Percentiles rank a stretch among this genome's conserved stretches.
phyloP scores from a whole-genome alignment of 352 stramenopile species.

The Globisporangium irregulare region DNA sequence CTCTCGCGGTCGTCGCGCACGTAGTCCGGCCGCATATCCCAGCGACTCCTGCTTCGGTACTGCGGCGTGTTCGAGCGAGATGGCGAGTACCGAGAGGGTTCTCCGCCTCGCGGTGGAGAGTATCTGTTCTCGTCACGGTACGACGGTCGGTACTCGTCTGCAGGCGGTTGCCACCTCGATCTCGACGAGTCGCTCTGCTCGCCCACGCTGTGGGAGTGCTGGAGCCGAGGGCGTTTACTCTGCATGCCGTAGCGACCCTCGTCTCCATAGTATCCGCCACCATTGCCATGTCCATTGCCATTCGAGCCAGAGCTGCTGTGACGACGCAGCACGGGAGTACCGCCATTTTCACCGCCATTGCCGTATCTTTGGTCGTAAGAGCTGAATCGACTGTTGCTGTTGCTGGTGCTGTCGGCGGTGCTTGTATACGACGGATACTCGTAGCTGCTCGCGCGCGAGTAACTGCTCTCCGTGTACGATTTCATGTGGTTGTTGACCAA shows the following conservation, averaged over 20 bases:
- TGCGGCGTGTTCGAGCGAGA: conserved; percentile 10
- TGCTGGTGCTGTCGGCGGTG: neutral
- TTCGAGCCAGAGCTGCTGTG: conserved; percentile 38
- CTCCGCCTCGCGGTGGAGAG: neutral
- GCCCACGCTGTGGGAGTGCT: conserved; percentile 56
- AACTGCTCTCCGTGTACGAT: neutral
- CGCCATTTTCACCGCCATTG: conserved; percentile 17
- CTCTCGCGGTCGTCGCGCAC: conserved; percentile 2
- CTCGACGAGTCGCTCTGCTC: conserved; percentile 31
- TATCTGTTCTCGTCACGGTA: conserved; percentile 13
- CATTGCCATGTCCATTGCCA: neutral
- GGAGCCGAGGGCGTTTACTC: conserved; percentile 55
- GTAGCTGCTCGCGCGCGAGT: conserved; percentile 3
- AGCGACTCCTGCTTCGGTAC: conserved; percentile 17
- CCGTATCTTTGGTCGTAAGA: conserved; percentile 5
- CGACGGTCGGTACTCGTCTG: conserved; percentile 4
- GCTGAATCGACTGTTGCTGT: neutral
- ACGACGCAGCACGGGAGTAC: conserved; percentile 31
- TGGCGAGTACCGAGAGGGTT: conserved; percentile 7
- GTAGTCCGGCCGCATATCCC: conserved; percentile 15
- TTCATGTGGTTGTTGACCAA: conserved; percentile 21
- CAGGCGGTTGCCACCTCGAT: conserved; percentile 2
- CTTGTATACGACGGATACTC: conserved; percentile 8
- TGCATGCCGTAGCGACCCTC: conserved; percentile 25
- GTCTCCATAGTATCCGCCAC: conserved; percentile 15